Evolutionary conservation across 305 asterid genomes (phyloP).

Genomic region (Fraxinus sp.): DNA sequence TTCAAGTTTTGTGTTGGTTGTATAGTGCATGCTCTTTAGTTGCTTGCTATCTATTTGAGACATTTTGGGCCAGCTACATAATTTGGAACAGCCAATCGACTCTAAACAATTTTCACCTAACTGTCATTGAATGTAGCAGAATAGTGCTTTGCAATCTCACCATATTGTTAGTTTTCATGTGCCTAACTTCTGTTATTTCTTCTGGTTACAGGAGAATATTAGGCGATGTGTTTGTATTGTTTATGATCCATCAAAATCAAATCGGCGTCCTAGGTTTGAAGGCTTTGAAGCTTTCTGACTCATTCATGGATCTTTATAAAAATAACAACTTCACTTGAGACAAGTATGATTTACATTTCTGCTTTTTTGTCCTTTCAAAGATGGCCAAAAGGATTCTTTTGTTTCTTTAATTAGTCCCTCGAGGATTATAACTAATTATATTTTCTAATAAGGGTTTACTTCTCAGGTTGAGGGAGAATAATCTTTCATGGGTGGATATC

Average conservation of each 20-base stretch:
- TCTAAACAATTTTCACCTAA: not conserved
- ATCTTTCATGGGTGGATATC: constrained; percentile 96
- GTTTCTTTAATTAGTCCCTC: not conserved
- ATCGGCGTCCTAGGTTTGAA: constrained; percentile 91
- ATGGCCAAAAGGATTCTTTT: not conserved
- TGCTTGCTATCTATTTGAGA: not conserved
- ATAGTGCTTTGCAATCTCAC: not conserved
- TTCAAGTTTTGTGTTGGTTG: not conserved
- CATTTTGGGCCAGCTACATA: not conserved
- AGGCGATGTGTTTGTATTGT: constrained; percentile 88
- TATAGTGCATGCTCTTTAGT: constrained; percentile 1
- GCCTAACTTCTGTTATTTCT: constrained; percentile 11
- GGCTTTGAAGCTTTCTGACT: constrained; percentile 91
- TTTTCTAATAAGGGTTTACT: constrained; percentile 19
- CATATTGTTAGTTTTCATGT: not conserved
- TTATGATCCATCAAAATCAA: constrained; percentile 92
- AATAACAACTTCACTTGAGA: constrained; percentile 81
- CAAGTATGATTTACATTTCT: constrained; percentile 47
- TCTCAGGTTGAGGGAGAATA: constrained; percentile 88
- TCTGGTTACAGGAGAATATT: constrained; percentile 75
- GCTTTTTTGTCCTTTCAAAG: constrained; percentile 1
- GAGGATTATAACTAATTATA: not conserved
- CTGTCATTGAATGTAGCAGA: not conserved
- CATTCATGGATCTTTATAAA: constrained; percentile 92
- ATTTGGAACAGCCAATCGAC: not conserved